phyloP scores from a whole-genome alignment of 352 stramenopile species.

The Phytopythium litorale region DNA sequence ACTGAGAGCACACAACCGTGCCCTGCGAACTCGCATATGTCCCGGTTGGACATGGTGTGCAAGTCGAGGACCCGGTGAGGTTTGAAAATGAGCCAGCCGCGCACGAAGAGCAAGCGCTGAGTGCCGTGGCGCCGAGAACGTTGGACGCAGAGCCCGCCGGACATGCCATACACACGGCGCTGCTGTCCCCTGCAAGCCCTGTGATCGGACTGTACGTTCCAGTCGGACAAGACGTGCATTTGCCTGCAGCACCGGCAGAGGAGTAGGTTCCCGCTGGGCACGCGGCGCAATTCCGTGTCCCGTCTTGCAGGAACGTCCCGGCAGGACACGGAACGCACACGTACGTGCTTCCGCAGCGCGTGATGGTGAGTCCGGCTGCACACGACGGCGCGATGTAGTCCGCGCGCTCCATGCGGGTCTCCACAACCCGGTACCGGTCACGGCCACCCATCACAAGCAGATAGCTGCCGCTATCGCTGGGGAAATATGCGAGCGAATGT shows the following conservation, averaged over 20 bases:
- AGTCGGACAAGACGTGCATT: slow-evolving; percentile 41
- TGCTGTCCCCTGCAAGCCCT: slow-evolving; percentile 28
- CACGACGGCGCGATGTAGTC: slow-evolving; percentile 56
- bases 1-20: slow-evolving; percentile 33
- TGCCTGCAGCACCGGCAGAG: slow-evolving; percentile 21
- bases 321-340: slow-evolving; percentile 61
- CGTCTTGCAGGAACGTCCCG: slow-evolving; percentile 50
- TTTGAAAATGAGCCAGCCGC: slow-evolving; percentile 24
- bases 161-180: slow-evolving; percentile 37
- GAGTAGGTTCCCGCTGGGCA: slow-evolving; percentile 50
- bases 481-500: slow-evolving; percentile 48
- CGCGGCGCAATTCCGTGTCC: slow-evolving; percentile 42
- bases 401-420: slow-evolving; percentile 44
- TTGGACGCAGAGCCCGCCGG: slow-evolving; percentile 46
- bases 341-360: slow-evolving; percentile 49
- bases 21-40: slow-evolving; percentile 15
- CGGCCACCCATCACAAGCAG: slow-evolving; percentile 60
- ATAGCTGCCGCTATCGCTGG: slow-evolving; percentile 12
- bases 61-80: slow-evolving; percentile 13
- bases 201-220: slow-evolving; percentile 45
- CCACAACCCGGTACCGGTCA: slow-evolving; percentile 57
- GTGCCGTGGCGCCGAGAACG: slow-evolving; percentile 22
- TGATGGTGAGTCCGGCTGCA: slow-evolving; percentile 40
- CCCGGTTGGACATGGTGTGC: slow-evolving; percentile 13
- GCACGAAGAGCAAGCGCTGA: slow-evolving; percentile 27